A percentile compares a stretch with the other conserved stretches of the same genome.
Evolutionary conservation across 441 rosid species (phyloP).

Genomic region (California macrophylla): DNA sequence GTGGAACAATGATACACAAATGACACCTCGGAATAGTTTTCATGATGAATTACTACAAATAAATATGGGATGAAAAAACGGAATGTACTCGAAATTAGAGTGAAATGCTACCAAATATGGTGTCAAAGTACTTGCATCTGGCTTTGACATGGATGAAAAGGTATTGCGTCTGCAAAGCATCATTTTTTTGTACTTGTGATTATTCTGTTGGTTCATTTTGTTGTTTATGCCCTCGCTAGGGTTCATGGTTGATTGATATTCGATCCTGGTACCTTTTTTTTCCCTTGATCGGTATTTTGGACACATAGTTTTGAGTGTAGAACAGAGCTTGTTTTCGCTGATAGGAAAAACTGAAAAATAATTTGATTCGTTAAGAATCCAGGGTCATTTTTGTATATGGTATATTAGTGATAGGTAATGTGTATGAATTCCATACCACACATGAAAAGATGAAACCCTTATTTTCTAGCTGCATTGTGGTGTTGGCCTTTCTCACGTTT

Average conservation of each 20-base stretch:
- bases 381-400: background rate
- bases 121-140: conserved; percentile 78
- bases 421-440: no score
- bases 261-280: background rate
- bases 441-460: no score
- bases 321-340: background rate
- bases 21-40: no score
- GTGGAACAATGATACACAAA: no score
- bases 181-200: background rate
- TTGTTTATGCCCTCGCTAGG: background rate
- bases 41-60: no score
- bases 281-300: background rate
- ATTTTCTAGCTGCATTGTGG: no score
- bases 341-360: background rate
- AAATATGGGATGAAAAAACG: no score
- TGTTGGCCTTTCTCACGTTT: no score
- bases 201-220: background rate
- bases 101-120: no score
- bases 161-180: conserved; percentile 24
- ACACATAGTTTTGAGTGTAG: background rate
- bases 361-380: background rate
- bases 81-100: no score
- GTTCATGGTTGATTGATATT: background rate
- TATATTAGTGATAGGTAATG: no score
- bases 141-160: conserved; percentile 80